Evolutionary conservation across 2,329 filamentous ascomycete species (phyloP), one percentile per base, ranked within the genome.

Genomic region (Calonectria crousiana): DNA sequence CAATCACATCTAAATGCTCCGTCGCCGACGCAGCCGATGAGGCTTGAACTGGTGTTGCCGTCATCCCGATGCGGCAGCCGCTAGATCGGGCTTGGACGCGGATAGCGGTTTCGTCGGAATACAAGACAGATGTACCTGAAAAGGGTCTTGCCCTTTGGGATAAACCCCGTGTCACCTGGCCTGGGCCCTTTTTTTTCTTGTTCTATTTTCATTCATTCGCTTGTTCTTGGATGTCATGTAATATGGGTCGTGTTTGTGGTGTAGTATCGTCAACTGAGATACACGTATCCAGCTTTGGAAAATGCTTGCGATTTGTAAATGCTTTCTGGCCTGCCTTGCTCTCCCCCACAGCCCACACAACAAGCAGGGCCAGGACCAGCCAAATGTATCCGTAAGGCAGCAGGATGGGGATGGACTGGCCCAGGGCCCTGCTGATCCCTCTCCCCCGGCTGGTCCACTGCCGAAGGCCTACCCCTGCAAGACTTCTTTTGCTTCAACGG

Each of bases 401-500:
- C 34, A 38, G 34, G 18, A 26, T 28, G 20, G 56, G 34, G 18
- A 26, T 28, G 20, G 56, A 16, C 34, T 4, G 8, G 34, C 26
- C 28, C 38, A 34, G 56, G 56, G 56, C 34, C 56, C 34, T 16
- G 56, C 18, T 41, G 36, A 28, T 41, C 23, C 30, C 30, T 8
- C 30, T 32, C 30, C 23, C 23, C 56, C 36, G 56, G 56, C 16
- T 38, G 36, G 36, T 41, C 34, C 56, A 62, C 56, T 62, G 56
- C 56, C 56, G 56, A 41, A 41, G 14, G 30, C 52, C 8, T 8
- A 20, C 34, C 56, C 56, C 36, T 41, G 56, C 56, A 62, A 62
- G 36, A 34, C 56, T 41, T 62, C 23, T 62, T 62, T 62, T 62
- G 34, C 56, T 62, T 62, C 56, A 62, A 62, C 56, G 56, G 56